These are phyloP conservation scores for Allium sativum DNA, from an alignment of 106 monocot genomes.

Conservation along the genomic window DNA sequence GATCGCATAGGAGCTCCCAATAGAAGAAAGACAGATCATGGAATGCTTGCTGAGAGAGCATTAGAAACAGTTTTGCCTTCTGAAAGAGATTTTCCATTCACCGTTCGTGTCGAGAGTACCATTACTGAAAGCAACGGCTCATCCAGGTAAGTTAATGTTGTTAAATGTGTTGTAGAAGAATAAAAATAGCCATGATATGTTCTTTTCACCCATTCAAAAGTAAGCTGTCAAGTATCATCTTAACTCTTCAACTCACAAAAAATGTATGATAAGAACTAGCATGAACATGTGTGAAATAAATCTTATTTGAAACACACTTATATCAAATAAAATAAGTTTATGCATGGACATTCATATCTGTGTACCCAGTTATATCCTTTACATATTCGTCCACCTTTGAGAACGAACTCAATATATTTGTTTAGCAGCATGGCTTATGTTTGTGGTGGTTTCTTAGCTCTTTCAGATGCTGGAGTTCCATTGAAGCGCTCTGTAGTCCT, in stretches of 20 bases:
- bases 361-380: too few species aligned
- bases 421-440: slow-evolving; percentile 91
- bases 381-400: not conserved
- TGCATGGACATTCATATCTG: too few species aligned
- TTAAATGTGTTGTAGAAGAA: not conserved
- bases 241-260: too few species aligned
- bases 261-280: too few species aligned
- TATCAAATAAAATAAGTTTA: too few species aligned
- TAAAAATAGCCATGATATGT: not conserved
- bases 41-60: slow-evolving; percentile 94
- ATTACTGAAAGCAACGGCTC: slow-evolving; percentile 99
- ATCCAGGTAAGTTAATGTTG: slow-evolving; percentile 50
- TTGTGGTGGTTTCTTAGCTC: slow-evolving; percentile 93
- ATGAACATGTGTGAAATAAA: too few species aligned
- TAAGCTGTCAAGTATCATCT: too few species aligned
- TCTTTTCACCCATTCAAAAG: not conserved
- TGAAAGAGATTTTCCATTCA: slow-evolving; percentile 89
- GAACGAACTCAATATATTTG: slow-evolving; percentile 1
- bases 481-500: slow-evolving; percentile 58
- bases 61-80: slow-evolving; percentile 88
- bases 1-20: slow-evolving; percentile 82
- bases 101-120: slow-evolving; percentile 94
- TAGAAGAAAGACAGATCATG: slow-evolving; percentile 93
- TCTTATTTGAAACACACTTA: too few species aligned
- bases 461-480: slow-evolving; percentile 95